Percentiles rank a stretch among this genome's conserved stretches.
phyloP scores from a whole-genome alignment of 2,329 filamentous ascomycete species.

The Alternaria burnsii region DNA sequence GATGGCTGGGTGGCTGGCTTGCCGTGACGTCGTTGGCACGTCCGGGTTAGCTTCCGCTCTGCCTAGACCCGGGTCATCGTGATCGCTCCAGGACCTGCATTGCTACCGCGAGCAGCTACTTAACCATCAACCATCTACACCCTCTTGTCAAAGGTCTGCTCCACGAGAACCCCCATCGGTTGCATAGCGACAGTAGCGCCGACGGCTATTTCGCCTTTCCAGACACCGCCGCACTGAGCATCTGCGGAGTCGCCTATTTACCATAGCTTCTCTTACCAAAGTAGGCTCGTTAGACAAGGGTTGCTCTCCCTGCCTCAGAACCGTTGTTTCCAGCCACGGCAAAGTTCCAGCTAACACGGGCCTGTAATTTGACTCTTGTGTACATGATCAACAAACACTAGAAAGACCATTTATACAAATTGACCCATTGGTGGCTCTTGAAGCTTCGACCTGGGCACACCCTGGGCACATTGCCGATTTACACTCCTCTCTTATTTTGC shows the following conservation, averaged over 20 bases:
- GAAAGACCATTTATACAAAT: background rate
- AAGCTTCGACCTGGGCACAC: background rate
- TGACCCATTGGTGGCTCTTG: background rate
- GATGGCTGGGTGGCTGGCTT: conserved; percentile 6
- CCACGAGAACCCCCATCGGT: background rate
- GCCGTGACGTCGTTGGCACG: conserved; percentile 4
- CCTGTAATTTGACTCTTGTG: conserved; percentile 2
- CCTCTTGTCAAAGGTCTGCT: background rate
- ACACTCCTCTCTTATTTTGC: background rate
- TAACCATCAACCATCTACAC: background rate
- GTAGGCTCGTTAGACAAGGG: background rate
- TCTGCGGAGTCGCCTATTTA: background rate
- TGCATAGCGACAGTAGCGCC: background rate
- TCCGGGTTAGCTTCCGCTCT: background rate
- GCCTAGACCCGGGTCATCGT: background rate
- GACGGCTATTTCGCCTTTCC: background rate
- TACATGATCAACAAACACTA: background rate
- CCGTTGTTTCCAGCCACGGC: conserved; percentile 2
- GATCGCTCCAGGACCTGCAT: background rate
- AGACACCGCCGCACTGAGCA: background rate
- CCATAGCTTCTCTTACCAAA: background rate
- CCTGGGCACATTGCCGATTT: background rate
- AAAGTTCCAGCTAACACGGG: conserved; percentile 1
- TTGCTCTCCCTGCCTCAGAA: background rate
- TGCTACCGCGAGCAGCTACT: background rate